Base-by-base conservation (phyloP, 129 eudicot genomes). In the Sambucus nigra region DNA sequence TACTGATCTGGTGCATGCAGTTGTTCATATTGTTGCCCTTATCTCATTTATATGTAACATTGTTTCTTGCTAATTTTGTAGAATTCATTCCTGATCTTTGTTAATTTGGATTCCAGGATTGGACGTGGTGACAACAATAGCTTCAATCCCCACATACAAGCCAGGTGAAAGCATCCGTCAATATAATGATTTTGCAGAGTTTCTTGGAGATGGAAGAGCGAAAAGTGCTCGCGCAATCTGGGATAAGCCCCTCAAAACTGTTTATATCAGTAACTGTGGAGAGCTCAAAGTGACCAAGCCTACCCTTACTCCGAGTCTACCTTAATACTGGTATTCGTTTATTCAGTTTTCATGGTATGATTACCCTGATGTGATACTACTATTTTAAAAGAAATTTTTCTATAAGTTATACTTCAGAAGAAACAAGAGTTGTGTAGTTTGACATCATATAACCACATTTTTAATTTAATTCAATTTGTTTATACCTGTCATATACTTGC, bases 181-280 rank as follows among this genome's bases (percentile, higher is more conserved):
- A 31, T 86, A 86, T 47, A 91, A 91, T 19, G 95, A 91, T 27
- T 65, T 91, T 25, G 99, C 99, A 0, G 95, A 82, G 79, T 82
- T 82, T 63, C 16, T 91, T 19, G 99, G 99, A 20, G 99, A 91
- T 29, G 99, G 57, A 50, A 85, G 99, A 79, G 99, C 99, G 25
- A 83, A 77, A 71, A 77, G 1, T 48, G 99, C 94, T 1, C 95
- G 99, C 17, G 83, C 81, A 9, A 75, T 86, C 29, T 91, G 99
- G 99, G 74, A 91, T 60, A 69, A 67, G 28, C 99, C 99, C 26
- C 94, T 76, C 19, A 64, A 86, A 62, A 81, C 99, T 16, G 51
- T 91, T 12, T 91, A 86, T 57, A 86, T 86, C 25, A 91, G 99
- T 40, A 77, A 86, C 61, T 91, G 99, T 64, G 99, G 99, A 22